Evolutionary conservation across 164 flowering plant genomes (phyloP).

Genomic region (Tinospora cordifolia): DNA sequence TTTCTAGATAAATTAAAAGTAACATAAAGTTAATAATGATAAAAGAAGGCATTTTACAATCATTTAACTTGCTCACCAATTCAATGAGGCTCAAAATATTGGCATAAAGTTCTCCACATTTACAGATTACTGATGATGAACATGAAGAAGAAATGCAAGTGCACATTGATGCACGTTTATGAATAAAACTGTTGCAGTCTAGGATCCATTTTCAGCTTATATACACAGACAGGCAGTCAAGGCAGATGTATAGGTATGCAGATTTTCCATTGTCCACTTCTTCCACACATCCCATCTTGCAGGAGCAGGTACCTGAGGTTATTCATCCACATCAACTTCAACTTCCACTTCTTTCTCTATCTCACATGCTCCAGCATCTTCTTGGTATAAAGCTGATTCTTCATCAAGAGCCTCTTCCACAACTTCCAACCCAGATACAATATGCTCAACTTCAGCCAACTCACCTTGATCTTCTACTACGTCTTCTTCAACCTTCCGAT

Average conservation of each 20-base stretch:
- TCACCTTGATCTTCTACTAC: slow-evolving; percentile 15
- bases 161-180: neutral
- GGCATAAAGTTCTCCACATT: neutral
- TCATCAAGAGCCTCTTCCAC: slow-evolving; percentile 14
- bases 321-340: neutral
- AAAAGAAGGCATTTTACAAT: neutral
- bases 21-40: neutral
- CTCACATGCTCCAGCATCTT: slow-evolving; percentile 4
- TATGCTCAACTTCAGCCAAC: neutral
- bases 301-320: neutral
- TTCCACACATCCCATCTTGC: neutral
- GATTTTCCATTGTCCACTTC: neutral
- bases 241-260: neutral
- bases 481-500: slow-evolving; percentile 46
- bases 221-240: neutral
- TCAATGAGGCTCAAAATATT: neutral
- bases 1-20: neutral
- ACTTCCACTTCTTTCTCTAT: neutral
- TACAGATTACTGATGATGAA: neutral
- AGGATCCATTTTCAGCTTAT: neutral
- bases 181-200: neutral
- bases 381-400: slow-evolving; percentile 11
- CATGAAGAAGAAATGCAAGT: neutral
- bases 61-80: neutral
- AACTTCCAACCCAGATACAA: slow-evolving; percentile 6